phyloP scores from a whole-genome alignment of 2,329 filamentous ascomycete genomes.

The Penicillium hordei region DNA sequence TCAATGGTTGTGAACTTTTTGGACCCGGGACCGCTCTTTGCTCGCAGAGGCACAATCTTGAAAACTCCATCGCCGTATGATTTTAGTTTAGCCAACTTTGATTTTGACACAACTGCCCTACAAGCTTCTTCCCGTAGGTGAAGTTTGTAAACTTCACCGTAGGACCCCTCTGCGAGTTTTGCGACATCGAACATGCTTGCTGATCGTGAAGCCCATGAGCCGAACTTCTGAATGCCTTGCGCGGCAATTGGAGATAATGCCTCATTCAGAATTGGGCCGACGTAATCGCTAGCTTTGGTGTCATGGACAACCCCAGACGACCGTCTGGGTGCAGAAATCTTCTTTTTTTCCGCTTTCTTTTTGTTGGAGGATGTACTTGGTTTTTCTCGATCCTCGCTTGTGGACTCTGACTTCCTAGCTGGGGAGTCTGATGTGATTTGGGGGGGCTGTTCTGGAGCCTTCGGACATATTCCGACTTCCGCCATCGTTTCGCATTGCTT shows the following conservation, averaged over 20 bases:
- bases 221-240: conserved; percentile 41
- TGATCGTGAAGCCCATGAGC: conserved; percentile 41
- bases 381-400: neutral
- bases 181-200: conserved; percentile 47
- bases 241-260: conserved; percentile 38
- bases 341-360: conserved; percentile 19
- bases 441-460: neutral
- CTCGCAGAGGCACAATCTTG: conserved; percentile 51
- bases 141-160: conserved; percentile 64
- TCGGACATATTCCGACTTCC: conserved; percentile 29
- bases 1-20: conserved; percentile 48
- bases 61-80: conserved; percentile 47
- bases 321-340: conserved; percentile 22
- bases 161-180: conserved; percentile 67
- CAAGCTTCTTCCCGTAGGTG: conserved; percentile 40
- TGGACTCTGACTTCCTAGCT: neutral
- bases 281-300: conserved; percentile 37
- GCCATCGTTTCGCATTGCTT: conserved; percentile 26
- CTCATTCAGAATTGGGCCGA: conserved; percentile 39
- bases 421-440: neutral
- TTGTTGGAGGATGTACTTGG: neutral
- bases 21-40: conserved; percentile 41
- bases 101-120: conserved; percentile 37
- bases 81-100: conserved; percentile 39
- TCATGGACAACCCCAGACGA: conserved; percentile 39